phyloP scores from a whole-genome alignment of 2,329 filamentous ascomycete species.

The Talaromyces sp. region DNA sequence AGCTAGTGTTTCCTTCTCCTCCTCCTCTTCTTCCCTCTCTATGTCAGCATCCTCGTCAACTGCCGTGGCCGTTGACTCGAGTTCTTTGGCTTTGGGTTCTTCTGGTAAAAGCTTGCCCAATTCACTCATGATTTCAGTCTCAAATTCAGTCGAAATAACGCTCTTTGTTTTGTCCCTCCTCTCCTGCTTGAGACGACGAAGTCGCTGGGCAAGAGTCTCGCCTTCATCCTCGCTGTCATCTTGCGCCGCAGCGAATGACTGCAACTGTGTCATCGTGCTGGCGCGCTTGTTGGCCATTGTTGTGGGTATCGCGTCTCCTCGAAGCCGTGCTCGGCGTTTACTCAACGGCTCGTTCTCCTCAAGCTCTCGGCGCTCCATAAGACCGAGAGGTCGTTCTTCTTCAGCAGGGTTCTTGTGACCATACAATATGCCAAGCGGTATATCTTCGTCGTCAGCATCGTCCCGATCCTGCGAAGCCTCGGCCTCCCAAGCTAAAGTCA shows the following conservation, averaged over 20 bases:
- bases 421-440: slow-evolving; percentile 79
- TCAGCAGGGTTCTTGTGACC: slow-evolving; percentile 43
- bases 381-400: slow-evolving; percentile 41
- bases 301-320: slow-evolving; percentile 52
- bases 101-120: slow-evolving; percentile 29
- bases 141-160: slow-evolving; percentile 40
- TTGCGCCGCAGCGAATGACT: slow-evolving; percentile 26
- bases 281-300: slow-evolving; percentile 26
- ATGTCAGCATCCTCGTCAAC: neutral
- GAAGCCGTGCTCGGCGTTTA: slow-evolving; percentile 68
- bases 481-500: slow-evolving; percentile 85
- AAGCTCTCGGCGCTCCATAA: slow-evolving; percentile 66
- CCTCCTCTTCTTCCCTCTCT: slow-evolving; percentile 18
- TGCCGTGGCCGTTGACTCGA: neutral
- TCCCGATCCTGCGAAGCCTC: slow-evolving; percentile 41
- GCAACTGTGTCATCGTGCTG: slow-evolving; percentile 35
- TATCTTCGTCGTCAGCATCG: slow-evolving; percentile 71
- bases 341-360: slow-evolving; percentile 92
- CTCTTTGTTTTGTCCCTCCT: slow-evolving; percentile 27
- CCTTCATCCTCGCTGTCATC: slow-evolving; percentile 33
- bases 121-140: slow-evolving; percentile 42
- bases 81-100: slow-evolving; percentile 20
- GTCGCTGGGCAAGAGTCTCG: slow-evolving; percentile 46
- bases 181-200: slow-evolving; percentile 38
- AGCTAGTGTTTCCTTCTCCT: slow-evolving; percentile 45